These are phyloP conservation scores for Tilletiopsis washingtonensis DNA, from an alignment of 1,284 basidiomycete species.

Conservation along the genomic window DNA sequence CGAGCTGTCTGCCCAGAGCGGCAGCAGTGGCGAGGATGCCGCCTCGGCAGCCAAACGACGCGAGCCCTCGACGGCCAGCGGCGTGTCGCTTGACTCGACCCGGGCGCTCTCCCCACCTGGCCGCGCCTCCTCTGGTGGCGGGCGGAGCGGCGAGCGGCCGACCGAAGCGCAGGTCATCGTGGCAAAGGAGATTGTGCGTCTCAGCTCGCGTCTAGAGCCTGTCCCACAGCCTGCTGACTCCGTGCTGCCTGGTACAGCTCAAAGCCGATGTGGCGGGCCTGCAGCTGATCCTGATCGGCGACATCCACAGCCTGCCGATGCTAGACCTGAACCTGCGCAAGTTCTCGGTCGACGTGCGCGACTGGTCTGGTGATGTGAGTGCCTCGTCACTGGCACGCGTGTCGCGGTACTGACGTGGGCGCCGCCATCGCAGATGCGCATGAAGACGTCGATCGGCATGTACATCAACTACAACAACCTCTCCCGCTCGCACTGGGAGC, in stretches of 20 bases:
- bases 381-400: no score
- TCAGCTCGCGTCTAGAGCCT: no score
- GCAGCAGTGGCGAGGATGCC: not conserved
- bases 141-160: not conserved
- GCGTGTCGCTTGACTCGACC: no score
- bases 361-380: constrained; percentile 95
- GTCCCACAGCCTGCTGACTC: no score
- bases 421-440: constrained; percentile 63
- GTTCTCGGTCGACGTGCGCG: constrained; percentile 73
- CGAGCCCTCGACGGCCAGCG: no score
- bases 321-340: constrained; percentile 79
- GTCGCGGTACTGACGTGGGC: no score
- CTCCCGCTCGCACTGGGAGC: constrained; percentile 97
- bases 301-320: constrained; percentile 88
- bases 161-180: constrained; percentile 39
- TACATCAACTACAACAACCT: constrained; percentile 95
- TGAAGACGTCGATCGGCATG: constrained; percentile 52
- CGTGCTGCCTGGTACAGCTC: no score
- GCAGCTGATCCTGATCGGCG: constrained; percentile 86
- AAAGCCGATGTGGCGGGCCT: constrained; percentile 57
- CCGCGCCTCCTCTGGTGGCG: no score
- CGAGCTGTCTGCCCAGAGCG: constrained; percentile 54
- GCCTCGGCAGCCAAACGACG: no score
- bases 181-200: constrained; percentile 38
- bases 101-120: no score